Base-by-base conservation (phyloP, 768 basidiomycete genomes). In the Leccinum sublutescens region DNA sequence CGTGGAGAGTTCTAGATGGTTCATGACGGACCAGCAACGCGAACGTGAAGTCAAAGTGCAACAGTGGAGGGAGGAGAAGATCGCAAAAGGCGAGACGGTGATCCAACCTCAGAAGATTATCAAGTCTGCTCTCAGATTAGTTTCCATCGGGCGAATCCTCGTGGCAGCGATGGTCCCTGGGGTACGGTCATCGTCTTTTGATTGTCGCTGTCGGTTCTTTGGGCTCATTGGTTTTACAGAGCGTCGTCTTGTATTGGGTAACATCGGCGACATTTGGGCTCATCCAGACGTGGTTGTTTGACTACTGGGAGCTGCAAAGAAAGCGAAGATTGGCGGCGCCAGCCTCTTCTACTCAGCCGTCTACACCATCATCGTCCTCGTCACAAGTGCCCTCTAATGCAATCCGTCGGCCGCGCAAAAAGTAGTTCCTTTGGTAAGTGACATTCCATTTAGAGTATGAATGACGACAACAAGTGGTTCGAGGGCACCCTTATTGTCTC, bases 391-490 rank as follows among this genome's bases (percentile, higher is more conserved):
- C 56, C 19, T 36, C 59, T 45, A 53, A 33, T 40, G 34, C 8
- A 1, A 50, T 38, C 12, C 14, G 7, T 8, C 43, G 23, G 49
- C 66, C 11, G 10, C 60, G 50, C 23, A 62, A 64, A 60, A 64
- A 57, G 47, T 70, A 70, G 52, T n/a, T 17, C 4, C 6, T 43
- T 49, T 27, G 66, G 70, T 73, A 45, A 64, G 70, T 62, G 3
- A 15, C 7, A 51, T 58, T 55, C 19, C 48, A 56, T 53, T 52
- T 17, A 15, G 12, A 64, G 66, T 77, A 8, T 1, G 78, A 61
- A 84, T 91, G 91, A 93, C 80, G 84, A 86, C 57, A 89, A 81
- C 75, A 80, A 80, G 86, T 88, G 89, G 83, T 79, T 64, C 10
- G 84, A 90, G 84, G 84, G 83, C 86, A 78, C 88, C 85, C 75